Percentiles rank a stretch among this genome's conserved stretches.
Conservation (phyloP, 805 yeast species). For the Kazachstania kunashirensis region DNA sequence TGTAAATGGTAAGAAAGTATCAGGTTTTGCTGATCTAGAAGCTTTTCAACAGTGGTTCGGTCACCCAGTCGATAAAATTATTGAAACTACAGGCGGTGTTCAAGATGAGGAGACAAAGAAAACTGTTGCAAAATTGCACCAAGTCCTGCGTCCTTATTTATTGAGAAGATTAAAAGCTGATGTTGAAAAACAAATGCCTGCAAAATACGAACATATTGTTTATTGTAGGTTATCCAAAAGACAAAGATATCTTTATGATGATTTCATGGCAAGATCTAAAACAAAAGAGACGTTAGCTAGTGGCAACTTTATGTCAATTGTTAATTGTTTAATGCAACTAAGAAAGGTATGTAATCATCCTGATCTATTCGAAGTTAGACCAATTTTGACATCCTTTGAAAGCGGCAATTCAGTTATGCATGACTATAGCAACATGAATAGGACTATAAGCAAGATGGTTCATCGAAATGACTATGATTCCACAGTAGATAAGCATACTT, state of each 20-base stretch:
- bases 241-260: slow-evolving; percentile 87
- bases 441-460: slow-evolving; percentile 29
- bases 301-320: slow-evolving; percentile 89
- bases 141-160: slow-evolving; percentile 85
- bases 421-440: slow-evolving; percentile 36
- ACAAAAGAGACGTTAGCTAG: slow-evolving; percentile 88
- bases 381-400: slow-evolving; percentile 83
- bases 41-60: slow-evolving; percentile 99
- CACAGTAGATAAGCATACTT: slow-evolving; percentile 41
- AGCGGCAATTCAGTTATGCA: slow-evolving; percentile 54
- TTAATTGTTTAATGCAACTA: slow-evolving; percentile 94
- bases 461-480: background rate
- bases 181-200: slow-evolving; percentile 99
- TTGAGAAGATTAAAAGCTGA: slow-evolving; percentile 88
- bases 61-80: slow-evolving; percentile 86
- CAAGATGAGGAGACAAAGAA: slow-evolving; percentile 70
- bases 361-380: slow-evolving; percentile 90
- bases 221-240: slow-evolving; percentile 88
- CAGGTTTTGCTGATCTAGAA: slow-evolving; percentile 90
- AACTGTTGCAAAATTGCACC: slow-evolving; percentile 84
- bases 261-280: slow-evolving; percentile 93
- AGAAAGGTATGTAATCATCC: slow-evolving; percentile 96
- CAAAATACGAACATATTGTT: slow-evolving; percentile 88
- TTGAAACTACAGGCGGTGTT: slow-evolving; percentile 47
- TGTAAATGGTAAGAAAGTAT: slow-evolving; percentile 32